A percentile compares a stretch with the other conserved stretches of the same genome.
phyloP scores from a whole-genome alignment of 148 eudicot species.

The Arbutus unedo region DNA sequence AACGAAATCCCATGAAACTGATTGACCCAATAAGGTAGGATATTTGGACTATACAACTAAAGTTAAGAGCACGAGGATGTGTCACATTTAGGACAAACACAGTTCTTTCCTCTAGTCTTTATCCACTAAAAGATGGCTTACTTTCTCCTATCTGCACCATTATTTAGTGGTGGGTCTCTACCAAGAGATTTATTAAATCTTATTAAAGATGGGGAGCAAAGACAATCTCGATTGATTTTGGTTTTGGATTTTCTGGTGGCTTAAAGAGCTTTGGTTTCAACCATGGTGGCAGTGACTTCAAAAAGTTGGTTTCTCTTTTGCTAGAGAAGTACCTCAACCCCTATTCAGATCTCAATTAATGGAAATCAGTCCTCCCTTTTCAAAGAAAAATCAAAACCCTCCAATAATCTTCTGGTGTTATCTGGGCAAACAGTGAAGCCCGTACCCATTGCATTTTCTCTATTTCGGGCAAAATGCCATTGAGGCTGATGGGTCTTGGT shows the following conservation, averaged over 20 bases:
- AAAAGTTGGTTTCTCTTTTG: constrained; percentile 14
- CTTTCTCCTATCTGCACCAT: constrained; percentile 21
- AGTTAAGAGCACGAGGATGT: constrained; percentile 4
- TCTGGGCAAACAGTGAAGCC: constrained; percentile 13
- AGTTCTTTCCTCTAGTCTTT: constrained; percentile 23
- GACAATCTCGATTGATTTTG: constrained; percentile 35
- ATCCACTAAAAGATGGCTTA: constrained; percentile 27
- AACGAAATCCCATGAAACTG: constrained; percentile 24
- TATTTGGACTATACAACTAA: not conserved
- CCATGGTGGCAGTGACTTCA: constrained; percentile 15
- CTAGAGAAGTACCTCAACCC: not conserved
- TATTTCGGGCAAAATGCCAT: not conserved
- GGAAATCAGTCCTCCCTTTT: not conserved
- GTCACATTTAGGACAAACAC: constrained; percentile 29
- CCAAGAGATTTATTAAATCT: constrained; percentile 18
- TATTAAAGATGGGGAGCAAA: constrained; percentile 35
- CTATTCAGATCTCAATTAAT: not conserved
- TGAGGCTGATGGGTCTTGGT: not conserved
- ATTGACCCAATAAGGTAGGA: constrained; percentile 30
- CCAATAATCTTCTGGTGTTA: not conserved
- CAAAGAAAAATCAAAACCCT: not conserved
- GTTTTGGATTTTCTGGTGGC: constrained; percentile 23
- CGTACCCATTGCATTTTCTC: not conserved
- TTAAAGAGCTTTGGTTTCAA: constrained; percentile 11
- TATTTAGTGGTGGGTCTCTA: constrained; percentile 26